Percentiles rank a stretch among this genome's conserved stretches.
Conservation (phyloP, 1,284 basidiomycete genomes). For the Ustilago nuda region DNA sequence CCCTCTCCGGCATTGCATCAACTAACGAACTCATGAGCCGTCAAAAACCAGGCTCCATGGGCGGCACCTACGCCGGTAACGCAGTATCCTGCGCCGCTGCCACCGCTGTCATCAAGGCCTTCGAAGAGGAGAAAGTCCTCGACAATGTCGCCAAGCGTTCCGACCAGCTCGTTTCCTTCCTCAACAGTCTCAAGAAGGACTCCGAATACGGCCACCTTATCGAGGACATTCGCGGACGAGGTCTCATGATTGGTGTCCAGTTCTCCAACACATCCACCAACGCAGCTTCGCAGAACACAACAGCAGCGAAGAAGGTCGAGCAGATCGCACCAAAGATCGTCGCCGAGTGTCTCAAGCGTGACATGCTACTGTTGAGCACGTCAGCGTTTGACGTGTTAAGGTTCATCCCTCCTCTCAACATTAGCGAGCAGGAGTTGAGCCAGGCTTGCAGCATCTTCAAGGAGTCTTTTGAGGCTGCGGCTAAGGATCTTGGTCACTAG, state of each 20-base stretch:
- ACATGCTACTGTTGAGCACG: conserved; percentile 65
- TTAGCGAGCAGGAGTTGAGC: conserved; percentile 55
- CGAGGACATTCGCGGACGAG: conserved; percentile 63
- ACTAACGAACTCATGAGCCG: conserved; percentile 84
- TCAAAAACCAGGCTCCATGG: conserved; percentile 83
- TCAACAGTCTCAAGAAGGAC: conserved; percentile 42
- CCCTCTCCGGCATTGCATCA: conserved; percentile 85
- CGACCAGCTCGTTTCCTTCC: conserved; percentile 59
- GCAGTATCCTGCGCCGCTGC: conserved; percentile 65
- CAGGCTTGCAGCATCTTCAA: conserved; percentile 60
- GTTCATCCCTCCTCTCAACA: conserved; percentile 65
- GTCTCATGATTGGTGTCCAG: conserved; percentile 67
- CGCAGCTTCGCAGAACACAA: conserved; percentile 22
- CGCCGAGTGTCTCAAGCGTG: conserved; percentile 54
- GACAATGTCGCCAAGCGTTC: conserved; percentile 62
- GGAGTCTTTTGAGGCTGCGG: conserved; percentile 49
- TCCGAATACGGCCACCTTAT: conserved; percentile 55
- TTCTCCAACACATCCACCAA: conserved; percentile 36
- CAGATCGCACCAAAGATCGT: conserved; percentile 59
- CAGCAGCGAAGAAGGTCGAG: conserved; percentile 14
- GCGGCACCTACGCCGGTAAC: conserved; percentile 70
- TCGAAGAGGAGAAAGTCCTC: conserved; percentile 61
- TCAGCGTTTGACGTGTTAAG: conserved; percentile 64
- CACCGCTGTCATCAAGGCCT: conserved; percentile 56
- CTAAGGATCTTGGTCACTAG: conserved; percentile 34